phyloP scores from a whole-genome alignment of 2,329 filamentous ascomycete genomes.

The Fusarium humuli region DNA sequence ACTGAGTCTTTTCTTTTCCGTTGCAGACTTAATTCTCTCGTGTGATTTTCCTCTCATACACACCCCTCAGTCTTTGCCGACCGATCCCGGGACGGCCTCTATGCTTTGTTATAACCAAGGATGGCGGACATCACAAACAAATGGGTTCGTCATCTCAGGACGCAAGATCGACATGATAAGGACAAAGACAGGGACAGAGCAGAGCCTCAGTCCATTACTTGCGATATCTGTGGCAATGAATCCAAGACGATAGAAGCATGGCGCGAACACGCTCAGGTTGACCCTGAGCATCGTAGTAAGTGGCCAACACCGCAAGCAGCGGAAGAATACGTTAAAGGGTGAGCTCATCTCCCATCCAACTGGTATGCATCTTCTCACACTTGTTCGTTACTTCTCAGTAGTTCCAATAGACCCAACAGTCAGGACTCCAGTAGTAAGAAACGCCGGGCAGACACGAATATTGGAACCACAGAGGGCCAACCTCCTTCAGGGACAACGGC shows the following conservation, averaged over 20 bases:
- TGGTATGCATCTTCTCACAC: background rate
- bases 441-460: conserved; percentile 10
- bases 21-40: background rate
- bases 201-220: conserved; percentile 6
- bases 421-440: conserved; percentile 18
- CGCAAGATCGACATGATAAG: conserved; percentile 26
- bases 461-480: background rate
- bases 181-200: background rate
- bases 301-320: conserved; percentile 27
- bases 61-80: conserved; percentile 1
- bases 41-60: background rate
- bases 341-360: background rate
- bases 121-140: conserved; percentile 32
- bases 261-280: conserved; percentile 40
- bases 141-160: conserved; percentile 38
- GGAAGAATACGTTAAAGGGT: conserved; percentile 27
- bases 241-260: conserved; percentile 46
- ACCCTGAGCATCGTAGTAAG: conserved; percentile 33
- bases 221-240: conserved; percentile 41
- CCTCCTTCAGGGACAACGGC: background rate
- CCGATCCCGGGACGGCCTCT: conserved; percentile 3
- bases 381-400: conserved; percentile 3
- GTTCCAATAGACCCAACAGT: background rate
- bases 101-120: conserved; percentile 18
- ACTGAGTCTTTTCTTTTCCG: background rate